Conservation (phyloP, 192 early-diverging fungal genomes). For the Umbelopsis sp. region DNA sequence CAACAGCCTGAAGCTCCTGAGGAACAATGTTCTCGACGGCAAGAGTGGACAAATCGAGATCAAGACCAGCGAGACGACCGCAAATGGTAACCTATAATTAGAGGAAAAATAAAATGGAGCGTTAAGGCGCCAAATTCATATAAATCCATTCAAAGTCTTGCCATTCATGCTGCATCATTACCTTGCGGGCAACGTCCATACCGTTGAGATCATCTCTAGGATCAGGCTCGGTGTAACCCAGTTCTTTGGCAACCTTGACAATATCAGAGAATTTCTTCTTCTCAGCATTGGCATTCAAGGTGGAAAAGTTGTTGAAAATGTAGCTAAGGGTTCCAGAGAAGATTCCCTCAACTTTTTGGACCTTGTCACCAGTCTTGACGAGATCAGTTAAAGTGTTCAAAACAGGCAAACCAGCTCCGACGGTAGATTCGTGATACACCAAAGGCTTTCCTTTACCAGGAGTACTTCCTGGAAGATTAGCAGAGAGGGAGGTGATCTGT, state of each 20-base stretch:
- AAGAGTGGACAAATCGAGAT: conserved; percentile 75
- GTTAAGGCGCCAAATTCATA: too few relatives aligned
- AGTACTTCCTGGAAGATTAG: conserved; percentile 17
- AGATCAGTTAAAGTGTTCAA: conserved; percentile 89
- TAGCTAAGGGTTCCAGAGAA: conserved; percentile 97
- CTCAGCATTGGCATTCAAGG: conserved; percentile 46
- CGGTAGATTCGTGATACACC: conserved; percentile 93
- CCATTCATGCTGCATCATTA: too few relatives aligned
- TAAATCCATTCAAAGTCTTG: too few relatives aligned
- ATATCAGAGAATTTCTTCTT: conserved; percentile 82
- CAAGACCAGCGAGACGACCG: conserved; percentile 85
- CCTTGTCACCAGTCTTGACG: conserved; percentile 90
- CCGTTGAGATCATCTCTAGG: conserved; percentile 98
- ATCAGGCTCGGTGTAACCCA: conserved; percentile 98
- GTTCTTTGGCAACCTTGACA: conserved; percentile 86
- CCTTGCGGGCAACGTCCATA: conserved; percentile 99
- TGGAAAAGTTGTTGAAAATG: conserved; percentile 97
- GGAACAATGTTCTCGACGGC: conserved; percentile 97
- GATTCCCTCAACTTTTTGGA: conserved; percentile 93
- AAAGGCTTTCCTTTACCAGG: conserved; percentile 48
- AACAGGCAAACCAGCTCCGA: conserved; percentile 96
- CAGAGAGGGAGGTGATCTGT: conserved; percentile 64
- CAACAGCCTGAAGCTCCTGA: conserved; percentile 68
- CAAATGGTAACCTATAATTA: conserved; percentile 69
- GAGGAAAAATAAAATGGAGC: too few relatives aligned